Conservation (phyloP, 2,329 filamentous ascomycete genomes). For the Fusarium sp. region DNA sequence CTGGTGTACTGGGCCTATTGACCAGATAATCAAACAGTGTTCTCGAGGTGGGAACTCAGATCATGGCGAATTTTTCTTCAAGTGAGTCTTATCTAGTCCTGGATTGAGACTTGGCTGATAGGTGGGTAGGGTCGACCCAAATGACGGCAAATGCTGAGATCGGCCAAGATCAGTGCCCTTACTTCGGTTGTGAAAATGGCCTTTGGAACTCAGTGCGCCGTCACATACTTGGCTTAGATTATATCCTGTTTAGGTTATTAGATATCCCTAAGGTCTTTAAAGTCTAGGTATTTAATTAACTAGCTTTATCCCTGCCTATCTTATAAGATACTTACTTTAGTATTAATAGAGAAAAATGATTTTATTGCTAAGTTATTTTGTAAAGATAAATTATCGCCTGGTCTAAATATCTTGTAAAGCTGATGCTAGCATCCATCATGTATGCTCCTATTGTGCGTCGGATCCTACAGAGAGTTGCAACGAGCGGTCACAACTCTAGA, state of each 20-base stretch:
- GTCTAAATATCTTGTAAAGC: not conserved
- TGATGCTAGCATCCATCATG: not conserved
- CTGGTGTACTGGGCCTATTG: too few species aligned
- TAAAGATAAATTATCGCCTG: not conserved
- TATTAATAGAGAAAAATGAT: too few species aligned
- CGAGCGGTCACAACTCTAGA: not conserved
- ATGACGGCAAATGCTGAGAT: not conserved
- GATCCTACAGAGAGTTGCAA: too few species aligned
- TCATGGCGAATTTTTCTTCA: not conserved
- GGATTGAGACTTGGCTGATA: not conserved
- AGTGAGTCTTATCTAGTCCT: not conserved
- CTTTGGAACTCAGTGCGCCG: not conserved
- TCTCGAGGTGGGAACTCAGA: not conserved
- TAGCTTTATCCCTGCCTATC: not conserved
- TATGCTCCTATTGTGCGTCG: too few species aligned
- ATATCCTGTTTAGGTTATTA: not conserved
- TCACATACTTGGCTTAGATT: not conserved
- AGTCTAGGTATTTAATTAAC: not conserved
- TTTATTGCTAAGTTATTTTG: too few species aligned
- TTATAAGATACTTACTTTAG: too few species aligned
- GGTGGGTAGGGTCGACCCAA: not conserved
- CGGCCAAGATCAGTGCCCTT: not conserved
- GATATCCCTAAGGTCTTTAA: not conserved
- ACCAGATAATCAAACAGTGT: too few species aligned
- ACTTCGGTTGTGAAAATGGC: not conserved